Base-by-base conservation (phyloP, 345 rosid genomes). In the Alliaria petiolata region DNA sequence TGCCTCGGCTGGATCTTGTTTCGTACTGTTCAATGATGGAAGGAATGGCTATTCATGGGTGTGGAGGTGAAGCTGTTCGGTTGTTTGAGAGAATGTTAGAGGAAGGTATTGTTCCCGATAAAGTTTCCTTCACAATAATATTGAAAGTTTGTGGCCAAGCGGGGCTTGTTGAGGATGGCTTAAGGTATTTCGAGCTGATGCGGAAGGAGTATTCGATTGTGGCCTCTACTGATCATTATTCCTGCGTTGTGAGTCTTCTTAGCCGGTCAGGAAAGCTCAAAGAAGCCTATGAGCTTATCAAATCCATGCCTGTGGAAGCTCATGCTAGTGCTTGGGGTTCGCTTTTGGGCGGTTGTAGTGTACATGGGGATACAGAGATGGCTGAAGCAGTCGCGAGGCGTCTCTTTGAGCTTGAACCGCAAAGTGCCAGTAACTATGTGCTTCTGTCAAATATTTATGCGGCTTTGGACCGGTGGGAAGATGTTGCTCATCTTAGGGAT, bases 401-500 rank as follows among this genome's bases (percentile, higher is more conserved):
- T 3, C 83, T 87, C 50, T 80, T 87, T 57, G 80, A 85, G 79
- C 75, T 85, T 78, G 90, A 89, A 69, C 92, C 96, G 2, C 49
- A 68, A 70, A 84, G 82, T 69, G 87, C 83, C 5, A 85, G 84
- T 75, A 81, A 40, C 53, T 91, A 86, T 71, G 90, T 89, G 77
- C 79, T 89, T 55, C 75, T 91, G 72, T 91, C 96, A 39, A 77
- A 83, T 62, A 87, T 87, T 38, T 87, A 87, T 65, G 96, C 92
- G 4, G 85, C 89, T 30, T 81, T 84, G 5, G 86, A 82, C 13
- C 82, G 80, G 61, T 89, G 96, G 96, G 22, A 50, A 9, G 90
- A 87, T 60, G 90, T 86, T 7, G 82, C 80, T 75, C 66, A 56
- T 66, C 67, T 89, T 22, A 84, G 90, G 79, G 78, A 79, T 34